These are phyloP conservation scores for Persicaria tinctoria DNA, from an alignment of 148 eudicot genomes.

Conservation along the genomic window DNA sequence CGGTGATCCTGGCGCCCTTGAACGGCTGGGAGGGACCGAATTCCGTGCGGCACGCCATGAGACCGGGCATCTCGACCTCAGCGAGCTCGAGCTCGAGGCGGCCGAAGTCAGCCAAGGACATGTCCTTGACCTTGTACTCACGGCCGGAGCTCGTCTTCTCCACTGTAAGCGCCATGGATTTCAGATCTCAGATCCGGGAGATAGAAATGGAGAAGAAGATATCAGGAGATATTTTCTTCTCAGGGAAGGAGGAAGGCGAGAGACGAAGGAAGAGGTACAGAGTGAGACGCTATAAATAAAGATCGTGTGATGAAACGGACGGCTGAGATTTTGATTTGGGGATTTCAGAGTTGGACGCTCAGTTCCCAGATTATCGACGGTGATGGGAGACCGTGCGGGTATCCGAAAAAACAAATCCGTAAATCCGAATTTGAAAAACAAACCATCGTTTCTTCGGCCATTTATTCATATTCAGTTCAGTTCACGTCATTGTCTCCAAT, in stretches of 20 bases:
- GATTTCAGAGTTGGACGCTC: not conserved
- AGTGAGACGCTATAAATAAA: slow-evolving; percentile 2
- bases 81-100: slow-evolving; percentile 90
- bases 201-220: not conserved
- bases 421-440: no score
- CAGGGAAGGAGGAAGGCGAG: not conserved
- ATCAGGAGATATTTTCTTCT: not conserved
- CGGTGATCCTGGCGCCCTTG: slow-evolving; percentile 80
- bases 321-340: not conserved
- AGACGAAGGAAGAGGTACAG: not conserved
- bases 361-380: not conserved
- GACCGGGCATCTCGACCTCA: slow-evolving; percentile 96
- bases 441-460: no score
- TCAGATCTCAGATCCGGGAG: slow-evolving; percentile 11
- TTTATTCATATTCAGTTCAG: no score
- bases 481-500: no score
- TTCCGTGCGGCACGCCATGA: slow-evolving; percentile 75
- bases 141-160: slow-evolving; percentile 85
- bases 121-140: slow-evolving; percentile 96
- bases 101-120: slow-evolving; percentile 94
- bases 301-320: not conserved
- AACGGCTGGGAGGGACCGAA: slow-evolving; percentile 85
- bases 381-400: not conserved
- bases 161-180: slow-evolving; percentile 49
- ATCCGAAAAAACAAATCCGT: no score